Evolutionary conservation across 2,329 filamentous ascomycete species (phyloP).

Genomic region (Nemania diffusa): DNA sequence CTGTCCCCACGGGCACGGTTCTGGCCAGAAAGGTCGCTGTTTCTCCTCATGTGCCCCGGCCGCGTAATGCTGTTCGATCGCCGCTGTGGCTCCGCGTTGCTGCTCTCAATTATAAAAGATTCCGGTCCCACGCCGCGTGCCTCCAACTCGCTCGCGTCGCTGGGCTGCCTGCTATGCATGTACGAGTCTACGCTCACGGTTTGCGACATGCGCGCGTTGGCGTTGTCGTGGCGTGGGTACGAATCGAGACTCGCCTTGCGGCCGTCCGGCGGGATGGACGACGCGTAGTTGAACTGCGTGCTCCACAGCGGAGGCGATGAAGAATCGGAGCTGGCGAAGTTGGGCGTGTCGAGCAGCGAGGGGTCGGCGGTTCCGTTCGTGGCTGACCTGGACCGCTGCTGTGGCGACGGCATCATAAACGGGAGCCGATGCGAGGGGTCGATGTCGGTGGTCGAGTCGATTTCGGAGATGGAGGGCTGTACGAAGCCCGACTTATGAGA

Average conservation of each 20-base stretch:
- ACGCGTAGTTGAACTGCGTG: constrained; percentile 34
- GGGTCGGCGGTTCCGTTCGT: constrained; percentile 31
- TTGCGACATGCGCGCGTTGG: constrained; percentile 39
- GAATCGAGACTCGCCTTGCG: constrained; percentile 48
- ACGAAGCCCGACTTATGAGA: constrained; percentile 53
- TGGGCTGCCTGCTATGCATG: constrained; percentile 55
- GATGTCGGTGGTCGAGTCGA: constrained; percentile 55
- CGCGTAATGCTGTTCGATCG: constrained; percentile 43
- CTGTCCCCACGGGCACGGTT: constrained; percentile 31
- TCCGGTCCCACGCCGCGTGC: constrained; percentile 51
- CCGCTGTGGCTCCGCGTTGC: constrained; percentile 53
- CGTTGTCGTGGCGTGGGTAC: constrained; percentile 37
- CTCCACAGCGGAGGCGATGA: constrained; percentile 42
- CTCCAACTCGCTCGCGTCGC: constrained; percentile 57
- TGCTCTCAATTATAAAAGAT: constrained; percentile 49
- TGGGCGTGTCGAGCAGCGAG: constrained; percentile 40
- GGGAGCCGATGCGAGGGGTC: constrained; percentile 52
- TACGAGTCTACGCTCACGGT: constrained; percentile 45
- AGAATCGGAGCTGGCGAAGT: constrained; percentile 36
- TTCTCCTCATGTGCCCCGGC: constrained; percentile 36
- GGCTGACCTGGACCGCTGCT: constrained; percentile 39
- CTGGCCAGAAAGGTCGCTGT: constrained; percentile 39
- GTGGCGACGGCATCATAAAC: constrained; percentile 42
- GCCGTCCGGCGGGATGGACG: constrained; percentile 39
- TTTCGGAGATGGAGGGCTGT: constrained; percentile 56